Evolutionary conservation across 371 early-diverging fungal species (phyloP), one percentile per base, ranked within the genome.

Genomic region (Rhizopus stolonifer): DNA sequence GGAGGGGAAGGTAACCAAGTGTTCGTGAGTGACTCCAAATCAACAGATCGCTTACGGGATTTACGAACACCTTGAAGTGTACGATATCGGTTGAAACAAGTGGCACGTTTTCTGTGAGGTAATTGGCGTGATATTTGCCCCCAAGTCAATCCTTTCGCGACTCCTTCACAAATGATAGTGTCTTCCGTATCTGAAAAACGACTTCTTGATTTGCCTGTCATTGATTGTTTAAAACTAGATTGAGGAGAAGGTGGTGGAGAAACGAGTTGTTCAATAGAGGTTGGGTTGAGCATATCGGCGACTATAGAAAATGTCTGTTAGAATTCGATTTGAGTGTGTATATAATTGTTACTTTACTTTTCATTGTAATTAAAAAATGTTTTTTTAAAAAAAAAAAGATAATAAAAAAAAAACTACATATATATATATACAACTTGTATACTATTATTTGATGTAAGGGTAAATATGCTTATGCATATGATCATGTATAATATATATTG

Each of bases 31-130:
- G 64, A 64, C 49, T 39, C 29, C 31, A 55, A 49, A 38, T 56
- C 61, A 26, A 52, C 39, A 26, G 54, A 63, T 34, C 57, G 45
- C 52, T 68, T 77, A 22, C 74, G 74, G 9, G 77, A 69, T 59
- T 73, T 77, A 40, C 77, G 77, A 32, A 73, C 67, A 10, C 77
- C 77, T 52, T 73, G 74, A 26, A 77, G 56, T 15, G 77, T 77
- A 19, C 74, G 57, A 52, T 77, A 77, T 42, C 77, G 61, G 44
- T 77, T 77, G 47, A 77, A 77, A 38, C 77, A 77, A 24, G 77
- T 77, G 15, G 77, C 77, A 42, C 77, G 71, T 51, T 77, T 77
- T 23, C 77, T 69, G 46, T 77, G 77, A 33, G 77, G 77, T n/a
- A 77, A 49, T 49, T 71, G 74, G 11, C 68, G 61, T 19, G 77